Evolutionary conservation across 2,329 filamentous ascomycete species (phyloP), one percentile per base, ranked within the genome.

Genomic region (Lasiodiplodia sp.): DNA sequence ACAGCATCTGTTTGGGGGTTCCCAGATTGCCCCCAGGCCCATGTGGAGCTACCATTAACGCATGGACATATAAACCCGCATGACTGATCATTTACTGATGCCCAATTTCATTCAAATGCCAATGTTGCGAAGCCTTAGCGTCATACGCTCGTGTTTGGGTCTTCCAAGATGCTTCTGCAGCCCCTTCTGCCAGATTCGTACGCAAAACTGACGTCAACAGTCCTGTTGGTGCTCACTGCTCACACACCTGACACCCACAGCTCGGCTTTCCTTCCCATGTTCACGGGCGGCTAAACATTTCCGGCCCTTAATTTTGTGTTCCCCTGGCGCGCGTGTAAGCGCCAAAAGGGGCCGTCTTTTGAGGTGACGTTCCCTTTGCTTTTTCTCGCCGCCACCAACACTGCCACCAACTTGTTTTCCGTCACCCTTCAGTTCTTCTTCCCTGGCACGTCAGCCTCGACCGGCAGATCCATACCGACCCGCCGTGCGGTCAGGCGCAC

Each of bases 391-490:
- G 44, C 44, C 44, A 21, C 44, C 44, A 47, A 47, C 44, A 47
- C n/a, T 47, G 10, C 44, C 44, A 7, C n/a, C n/a, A 21, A 40
- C 14, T 40, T 47, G n/a, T 47, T 10, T 47, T 47, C 21, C 21
- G 11, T 47, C n/a, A 3, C 44, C 0, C 14, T 23, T 62, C 37
- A 63, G n/a, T 63, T 63, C 40, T 63, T 63, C 21, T 28, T 49
- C 12, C 58, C 58, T 8, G 16, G 23, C 25, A 47, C 40, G 11
- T 53, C 55, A 21, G 28, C 44, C 28, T 60, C 55, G 34, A 52
- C 79, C 0, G 95, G 95, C 80, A 98, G 78, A 80, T 97, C 87
- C 91, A 97, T 93, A 21, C 95, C 96, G 51, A 98, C 94, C 77
- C 92, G 88, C 80, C 93, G 85, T 10, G 96, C 96, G 66, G 92